Base-by-base conservation (phyloP, 345 rosid genomes). In the Dipteronia dyeriana region DNA sequence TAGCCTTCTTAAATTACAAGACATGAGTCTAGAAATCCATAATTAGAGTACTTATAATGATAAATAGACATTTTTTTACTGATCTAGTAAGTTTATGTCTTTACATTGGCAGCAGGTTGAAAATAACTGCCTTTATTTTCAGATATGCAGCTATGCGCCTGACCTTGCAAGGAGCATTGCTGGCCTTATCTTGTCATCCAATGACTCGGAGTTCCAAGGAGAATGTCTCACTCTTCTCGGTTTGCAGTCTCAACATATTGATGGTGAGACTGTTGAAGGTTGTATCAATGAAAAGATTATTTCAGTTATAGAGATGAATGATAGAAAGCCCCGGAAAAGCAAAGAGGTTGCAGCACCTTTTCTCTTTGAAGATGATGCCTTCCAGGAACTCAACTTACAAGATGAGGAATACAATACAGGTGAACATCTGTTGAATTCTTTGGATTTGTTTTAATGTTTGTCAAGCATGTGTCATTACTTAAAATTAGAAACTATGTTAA, bases 151-250 rank as follows among this genome's bases (percentile, higher is more conserved):
- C 77, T 85, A 92, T 80, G 98, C 90, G 56, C 97, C 99, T 78
- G 97, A 87, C 83, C 95, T 96, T 74, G 94, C 99, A 76, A 94
- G 86, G 81, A 86, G 97, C 75, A 81, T 91, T 56, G 86, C 97
- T 45, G 93, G 95, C 72, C 91, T 96, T 71, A 87, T 96, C 65
- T 71, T 87, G 82, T 86, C 94, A 38, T 94, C 97, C 8, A 81
- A 84, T 22, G 97, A 94, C 80, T 26, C 79, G 13, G 87, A 90
- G 60, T 92, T 94, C 78, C 92, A 82, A 87, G 89, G 79, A 78
- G 94, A 96, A 82, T 96, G 99, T 80, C 54, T 89, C 60, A 85
- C 91, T 56, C 85, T 96, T 82, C 92, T 96, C 59, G 97, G 97
- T 7, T 82, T 89, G 78, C 87, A 82, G 75, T 73, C 81, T 22